Evolutionary conservation across 1,139 yeast genomes (phyloP).

Genomic region (Suhomyces wounanorum): DNA sequence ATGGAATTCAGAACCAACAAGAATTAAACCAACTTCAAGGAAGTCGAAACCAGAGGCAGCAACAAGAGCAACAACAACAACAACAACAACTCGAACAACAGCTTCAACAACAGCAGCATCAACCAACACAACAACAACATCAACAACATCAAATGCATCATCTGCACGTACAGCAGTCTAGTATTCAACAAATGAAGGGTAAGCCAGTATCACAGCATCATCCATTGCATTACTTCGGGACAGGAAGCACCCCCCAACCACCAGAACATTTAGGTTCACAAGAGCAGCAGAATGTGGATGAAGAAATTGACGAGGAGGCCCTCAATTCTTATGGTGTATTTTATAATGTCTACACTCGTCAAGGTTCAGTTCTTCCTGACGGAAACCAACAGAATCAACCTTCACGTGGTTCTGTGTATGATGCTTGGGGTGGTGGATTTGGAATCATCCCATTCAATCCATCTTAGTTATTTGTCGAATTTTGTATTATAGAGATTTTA

Average conservation of each 20-base stretch:
- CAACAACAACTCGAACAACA: slow-evolving; percentile 3
- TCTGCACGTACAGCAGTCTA: not conserved
- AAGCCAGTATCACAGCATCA: slow-evolving; percentile 53
- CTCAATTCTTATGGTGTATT: slow-evolving; percentile 38
- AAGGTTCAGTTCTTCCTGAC: slow-evolving; percentile 35
- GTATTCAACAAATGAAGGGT: not conserved
- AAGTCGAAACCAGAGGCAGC: slow-evolving; percentile 18
- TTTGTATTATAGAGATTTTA: slow-evolving; percentile 1
- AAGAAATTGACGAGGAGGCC: slow-evolving; percentile 37
- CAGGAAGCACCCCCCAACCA: slow-evolving; percentile 24
- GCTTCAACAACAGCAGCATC: slow-evolving; percentile 22
- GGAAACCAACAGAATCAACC: slow-evolving; percentile 17
- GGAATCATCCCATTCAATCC: slow-evolving; percentile 43
- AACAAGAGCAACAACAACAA: slow-evolving; percentile 11
- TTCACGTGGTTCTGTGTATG: slow-evolving; percentile 17
- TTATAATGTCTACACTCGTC: slow-evolving; percentile 39
- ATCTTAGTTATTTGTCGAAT: slow-evolving; percentile 19
- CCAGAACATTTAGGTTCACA: slow-evolving; percentile 11
- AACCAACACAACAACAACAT: slow-evolving; percentile 8
- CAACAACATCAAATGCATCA: not conserved
- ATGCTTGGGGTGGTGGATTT: slow-evolving; percentile 28
- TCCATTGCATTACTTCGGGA: slow-evolving; percentile 40
- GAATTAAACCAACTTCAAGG: slow-evolving; percentile 1
- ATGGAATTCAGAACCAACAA: slow-evolving; percentile 22
- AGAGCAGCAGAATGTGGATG: slow-evolving; percentile 20